A percentile compares a stretch with the other conserved stretches of the same genome.
Conservation (phyloP, 2,329 filamentous ascomycete species). For the Fusarium pilosicola region DNA sequence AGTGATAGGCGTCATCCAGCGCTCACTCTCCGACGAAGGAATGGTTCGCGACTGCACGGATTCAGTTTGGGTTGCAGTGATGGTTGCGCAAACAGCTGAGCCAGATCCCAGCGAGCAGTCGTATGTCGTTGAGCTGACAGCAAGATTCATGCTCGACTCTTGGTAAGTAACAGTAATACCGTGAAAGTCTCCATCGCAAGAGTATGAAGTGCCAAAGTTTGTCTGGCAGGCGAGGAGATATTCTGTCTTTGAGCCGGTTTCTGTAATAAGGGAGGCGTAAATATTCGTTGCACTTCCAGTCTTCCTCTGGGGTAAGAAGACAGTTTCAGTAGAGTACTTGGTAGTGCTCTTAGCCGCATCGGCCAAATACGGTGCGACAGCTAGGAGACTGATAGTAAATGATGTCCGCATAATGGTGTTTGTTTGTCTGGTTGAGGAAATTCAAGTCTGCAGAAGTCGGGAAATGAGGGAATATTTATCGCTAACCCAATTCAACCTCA, state of each 20-base stretch:
- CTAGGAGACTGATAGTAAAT: not conserved
- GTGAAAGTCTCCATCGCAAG: constrained; percentile 34
- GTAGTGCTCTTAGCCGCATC: constrained; percentile 20
- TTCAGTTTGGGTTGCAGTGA: fast-evolving
- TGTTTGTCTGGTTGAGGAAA: not conserved
- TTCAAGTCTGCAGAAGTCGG: not conserved
- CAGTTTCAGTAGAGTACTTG: constrained; percentile 11
- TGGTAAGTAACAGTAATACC: constrained; percentile 37
- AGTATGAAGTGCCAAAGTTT: constrained; percentile 26
- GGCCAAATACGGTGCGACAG: not conserved
- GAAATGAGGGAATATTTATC: not conserved
- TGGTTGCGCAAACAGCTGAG: constrained; percentile 25
- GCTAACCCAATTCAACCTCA: not conserved
- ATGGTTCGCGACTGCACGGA: constrained; percentile 1
- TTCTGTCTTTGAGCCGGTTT: constrained; percentile 29
- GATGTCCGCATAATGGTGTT: not conserved
- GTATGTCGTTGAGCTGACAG: constrained; percentile 31
- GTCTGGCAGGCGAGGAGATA: constrained; percentile 41
- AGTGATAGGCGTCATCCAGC: constrained; percentile 38
- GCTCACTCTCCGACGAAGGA: constrained; percentile 14
- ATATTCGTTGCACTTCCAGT: constrained; percentile 36
- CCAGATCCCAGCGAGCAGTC: constrained; percentile 22
- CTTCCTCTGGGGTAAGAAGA: constrained; percentile 27
- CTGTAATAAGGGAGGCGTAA: constrained; percentile 40
- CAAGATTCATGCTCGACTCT: constrained; percentile 17